phyloP scores from a whole-genome alignment of 2,329 filamentous ascomycete species.

The Bipolaris bicolor region DNA sequence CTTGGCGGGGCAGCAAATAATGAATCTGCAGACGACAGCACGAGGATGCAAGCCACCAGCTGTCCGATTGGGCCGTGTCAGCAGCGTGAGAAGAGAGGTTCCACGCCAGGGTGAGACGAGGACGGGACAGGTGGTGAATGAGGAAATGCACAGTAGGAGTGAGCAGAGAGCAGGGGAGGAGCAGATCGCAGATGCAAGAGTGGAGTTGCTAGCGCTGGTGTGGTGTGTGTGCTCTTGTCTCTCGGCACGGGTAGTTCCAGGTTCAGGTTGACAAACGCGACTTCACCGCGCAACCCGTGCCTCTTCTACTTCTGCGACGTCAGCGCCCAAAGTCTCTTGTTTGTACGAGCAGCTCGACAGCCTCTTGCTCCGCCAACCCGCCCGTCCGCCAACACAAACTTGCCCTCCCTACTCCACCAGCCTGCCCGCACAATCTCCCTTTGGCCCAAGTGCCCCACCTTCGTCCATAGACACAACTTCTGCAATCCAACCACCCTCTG shows the following conservation, averaged over 20 bases:
- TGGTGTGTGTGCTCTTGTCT: conserved; percentile 12
- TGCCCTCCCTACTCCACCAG: conserved; percentile 7
- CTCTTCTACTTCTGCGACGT: conserved; percentile 22
- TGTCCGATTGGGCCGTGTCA: neutral
- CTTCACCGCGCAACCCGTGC: conserved; percentile 31
- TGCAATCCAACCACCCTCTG: conserved; percentile 38
- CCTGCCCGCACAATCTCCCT: conserved; percentile 34
- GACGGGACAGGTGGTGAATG: neutral
- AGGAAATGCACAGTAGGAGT: neutral
- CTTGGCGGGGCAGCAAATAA: neutral
- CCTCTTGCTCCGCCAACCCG: conserved; percentile 20
- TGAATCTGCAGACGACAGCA: neutral
- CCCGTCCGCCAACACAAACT: conserved; percentile 12
- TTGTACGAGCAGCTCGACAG: conserved; percentile 28
- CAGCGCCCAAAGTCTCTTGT: conserved; percentile 25
- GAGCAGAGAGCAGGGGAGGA: conserved; percentile 7
- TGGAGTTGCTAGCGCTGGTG: conserved; percentile 17
- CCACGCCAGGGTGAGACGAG: neutral
- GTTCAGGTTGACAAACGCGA: conserved; percentile 25
- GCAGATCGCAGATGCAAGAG: conserved; percentile 5
- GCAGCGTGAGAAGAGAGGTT: neutral
- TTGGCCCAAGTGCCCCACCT: conserved; percentile 42
- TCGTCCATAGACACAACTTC: conserved; percentile 36
- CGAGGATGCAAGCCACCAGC: neutral
- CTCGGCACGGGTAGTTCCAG: conserved; percentile 25